Evolutionary conservation across 257 asterid species (phyloP), one percentile per base, ranked within the genome.

Genomic region (Ilex asprella): DNA sequence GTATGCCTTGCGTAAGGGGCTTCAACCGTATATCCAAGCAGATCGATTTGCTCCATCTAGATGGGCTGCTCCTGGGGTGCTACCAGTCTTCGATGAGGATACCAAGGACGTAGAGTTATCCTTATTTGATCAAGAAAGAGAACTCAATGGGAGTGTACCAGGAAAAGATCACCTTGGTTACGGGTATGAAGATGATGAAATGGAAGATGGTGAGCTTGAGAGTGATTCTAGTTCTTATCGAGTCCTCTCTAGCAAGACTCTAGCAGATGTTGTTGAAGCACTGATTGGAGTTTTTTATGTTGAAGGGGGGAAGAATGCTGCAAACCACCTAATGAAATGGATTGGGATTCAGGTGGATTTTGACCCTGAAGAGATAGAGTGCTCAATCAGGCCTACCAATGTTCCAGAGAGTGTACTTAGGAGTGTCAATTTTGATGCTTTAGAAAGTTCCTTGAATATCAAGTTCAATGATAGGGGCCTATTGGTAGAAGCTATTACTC

Each of bases 1-100:
- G 62, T 84, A 72, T 71, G 97, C 99, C 39, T 66, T 89, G 72
- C 72, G 61, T 64, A 89, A 76, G 85, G 99, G 88, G 69, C 92
- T 93, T 69, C 99, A 89, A 70, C 82, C 96, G 6, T 93, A 83
- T 73, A 89, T 93, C 69, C 99, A 93, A 81, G 97, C 99, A 62
- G 99, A 93, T 73, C 84, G 99, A 71, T 93, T 93, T 76, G 85
- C 99, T 75, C 97, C 97, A 55, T 85, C 97, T 62, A 85, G 99
- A 78, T 93, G 99, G 99, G 94, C 97, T 55, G 94, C 97, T 32
- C 99, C 99, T 12, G 99, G 99, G 30, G 99, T 93, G 57, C 87
- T 79, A 63, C 99, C 99, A 49, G 95, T 89, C 64, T 93, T 82
- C 57, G 99, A 93, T 59, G 99, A 93, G 82, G 99, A 93, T 59